Evolutionary conservation across 495 filamentous ascomycete genomes (phyloP).

Genomic region (Amniculicola lignicola): DNA sequence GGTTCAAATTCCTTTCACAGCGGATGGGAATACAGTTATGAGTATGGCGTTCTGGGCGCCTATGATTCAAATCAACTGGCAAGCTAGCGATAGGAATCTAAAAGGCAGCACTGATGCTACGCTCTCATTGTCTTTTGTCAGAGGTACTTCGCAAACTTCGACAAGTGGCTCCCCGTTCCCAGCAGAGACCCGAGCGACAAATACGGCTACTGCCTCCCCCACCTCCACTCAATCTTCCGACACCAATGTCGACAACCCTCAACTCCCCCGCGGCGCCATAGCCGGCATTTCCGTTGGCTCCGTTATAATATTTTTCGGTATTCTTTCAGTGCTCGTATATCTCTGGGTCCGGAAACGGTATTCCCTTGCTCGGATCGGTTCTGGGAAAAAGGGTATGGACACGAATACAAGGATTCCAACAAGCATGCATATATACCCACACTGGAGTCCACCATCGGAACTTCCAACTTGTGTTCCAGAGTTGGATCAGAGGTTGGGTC

Average conservation of each 20-base stretch:
- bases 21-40: not conserved
- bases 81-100: not conserved
- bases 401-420: no score
- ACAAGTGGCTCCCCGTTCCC: not conserved
- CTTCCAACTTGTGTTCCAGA: no score
- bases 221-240: not conserved
- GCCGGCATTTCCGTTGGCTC: not conserved
- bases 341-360: not conserved
- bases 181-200: not conserved
- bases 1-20: constrained; percentile 2
- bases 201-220: not conserved
- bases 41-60: constrained; percentile 14
- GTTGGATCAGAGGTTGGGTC: no score
- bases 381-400: no score
- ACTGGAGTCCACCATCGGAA: no score
- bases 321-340: not conserved
- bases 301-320: not conserved
- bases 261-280: not conserved
- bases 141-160: not conserved
- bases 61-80: constrained; percentile 10
- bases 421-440: no score
- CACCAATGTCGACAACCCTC: no score
- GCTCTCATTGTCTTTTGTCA: not conserved
- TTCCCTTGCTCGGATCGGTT: no score
- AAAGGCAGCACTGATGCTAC: not conserved